Evolutionary conservation across 371 early-diverging fungal species (phyloP), one percentile per base, ranked within the genome.

Genomic region (Syncephalastrum sp.): DNA sequence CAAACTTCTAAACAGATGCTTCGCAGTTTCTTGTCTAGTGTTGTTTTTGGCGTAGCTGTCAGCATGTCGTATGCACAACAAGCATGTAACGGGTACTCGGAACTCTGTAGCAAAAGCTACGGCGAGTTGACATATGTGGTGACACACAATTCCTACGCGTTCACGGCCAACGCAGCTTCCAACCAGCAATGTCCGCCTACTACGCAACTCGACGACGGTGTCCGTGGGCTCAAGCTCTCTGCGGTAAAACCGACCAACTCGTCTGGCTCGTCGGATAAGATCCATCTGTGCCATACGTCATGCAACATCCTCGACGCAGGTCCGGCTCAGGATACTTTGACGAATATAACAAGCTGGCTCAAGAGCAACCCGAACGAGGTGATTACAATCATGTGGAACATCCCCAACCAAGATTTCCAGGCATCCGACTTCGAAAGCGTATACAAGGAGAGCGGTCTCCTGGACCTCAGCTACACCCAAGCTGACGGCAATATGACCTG

Each of bases 111-210:
- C 52, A 79, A 75, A 61, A 59, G 68, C 4, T 90, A 85, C 59
- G 64, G 79, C 58, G 50, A 75, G 45, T 65, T 91, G 14, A 75
- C 86, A 2, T 86, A 77, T 48, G 62, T 83, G 1, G 65, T 84
- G n/a, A 88, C 91, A 6, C 92, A 91, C 71, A 91, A 91, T 61
- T 77, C 91, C 0, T 92, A 82, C 63, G 85, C 87, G 23, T 73
- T 57, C 53, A 59, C 66, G 12, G 67, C 64, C 10, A 83, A 77
- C 42, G 59, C 77, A n/a, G 90, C 89, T 3, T 77, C 84, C 25
- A 91, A 87, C 61, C 92, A 91, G 70, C 59, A 78, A 59, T 79
- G 79, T 56, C 61, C 77, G 29, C 77, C 90, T 24, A 60, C 58
- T 8, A 68, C 72, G 1, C 92, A 91, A 65, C 74, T 91, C 13